Evolutionary conservation across 768 basidiomycete species (phyloP).

Genomic region (Russula ochroleuca): DNA sequence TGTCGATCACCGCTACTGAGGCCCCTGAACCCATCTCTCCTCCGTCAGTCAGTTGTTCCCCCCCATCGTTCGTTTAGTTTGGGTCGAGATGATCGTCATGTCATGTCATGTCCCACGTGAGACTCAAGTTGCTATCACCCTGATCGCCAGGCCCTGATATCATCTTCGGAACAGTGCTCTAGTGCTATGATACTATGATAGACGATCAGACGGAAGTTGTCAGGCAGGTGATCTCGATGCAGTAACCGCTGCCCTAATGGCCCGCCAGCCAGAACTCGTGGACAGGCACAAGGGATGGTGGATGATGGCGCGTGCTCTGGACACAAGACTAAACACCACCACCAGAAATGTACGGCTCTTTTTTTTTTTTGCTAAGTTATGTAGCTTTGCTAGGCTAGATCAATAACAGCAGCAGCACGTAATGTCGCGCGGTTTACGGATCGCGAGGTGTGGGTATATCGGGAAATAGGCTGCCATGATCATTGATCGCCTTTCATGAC

Average conservation of each 20-base stretch:
- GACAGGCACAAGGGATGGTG: background rate
- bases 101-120: background rate
- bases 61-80: too few species aligned
- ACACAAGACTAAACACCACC: too few species aligned
- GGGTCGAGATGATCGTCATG: too few species aligned
- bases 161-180: background rate
- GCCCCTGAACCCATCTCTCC: background rate
- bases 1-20: background rate
- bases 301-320: background rate
- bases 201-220: background rate
- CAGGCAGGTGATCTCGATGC: background rate
- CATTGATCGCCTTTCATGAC: background rate
- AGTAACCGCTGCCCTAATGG: background rate
- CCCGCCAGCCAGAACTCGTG: background rate
- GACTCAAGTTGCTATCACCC: background rate
- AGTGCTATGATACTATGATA: too few species aligned
- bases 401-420: background rate
- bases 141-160: constrained; percentile 1
- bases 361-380: too few species aligned
- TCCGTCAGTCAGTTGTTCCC: background rate
- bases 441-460: background rate
- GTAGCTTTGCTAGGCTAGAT: background rate
- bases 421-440: background rate
- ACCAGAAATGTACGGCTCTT: too few species aligned
- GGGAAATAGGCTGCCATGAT: background rate